phyloP scores from a whole-genome alignment of 139 green algal genomes.

The Dunaliella sp. region DNA sequence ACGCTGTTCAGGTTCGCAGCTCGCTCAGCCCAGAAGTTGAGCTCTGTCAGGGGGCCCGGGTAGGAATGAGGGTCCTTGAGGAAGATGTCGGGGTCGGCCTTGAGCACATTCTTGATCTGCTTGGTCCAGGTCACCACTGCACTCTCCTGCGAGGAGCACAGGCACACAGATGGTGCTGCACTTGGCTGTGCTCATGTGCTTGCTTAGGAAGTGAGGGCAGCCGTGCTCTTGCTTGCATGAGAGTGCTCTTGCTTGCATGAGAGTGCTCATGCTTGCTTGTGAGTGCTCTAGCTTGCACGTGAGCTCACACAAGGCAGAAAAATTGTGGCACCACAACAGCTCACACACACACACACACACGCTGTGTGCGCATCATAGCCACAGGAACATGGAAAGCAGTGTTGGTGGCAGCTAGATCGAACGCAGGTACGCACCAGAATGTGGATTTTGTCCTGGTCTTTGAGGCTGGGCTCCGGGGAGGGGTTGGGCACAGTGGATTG shows the following conservation, averaged over 20 bases:
- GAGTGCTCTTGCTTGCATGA: background rate
- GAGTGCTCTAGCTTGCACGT: no score
- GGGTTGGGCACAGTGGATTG: constrained; percentile 34
- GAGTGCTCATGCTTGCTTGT: background rate
- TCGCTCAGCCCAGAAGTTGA: constrained; percentile 86
- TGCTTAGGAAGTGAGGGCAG: background rate
- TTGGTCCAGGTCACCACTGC: constrained; percentile 84
- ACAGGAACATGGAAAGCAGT: no score
- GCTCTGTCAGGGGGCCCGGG: constrained; percentile 73
- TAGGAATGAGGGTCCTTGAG: constrained; percentile 41
- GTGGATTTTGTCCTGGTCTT: constrained; percentile 83
- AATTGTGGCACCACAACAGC: no score
- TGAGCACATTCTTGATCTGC: constrained; percentile 91
- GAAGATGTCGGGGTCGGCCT: constrained; percentile 66
- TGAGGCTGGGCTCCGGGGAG: constrained; percentile 32
- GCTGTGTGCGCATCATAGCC: no score
- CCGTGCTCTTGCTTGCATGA: background rate
- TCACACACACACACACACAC: no score
- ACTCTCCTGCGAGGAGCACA: constrained; percentile 53
- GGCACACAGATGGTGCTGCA: no score
- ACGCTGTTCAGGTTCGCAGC: constrained; percentile 80
- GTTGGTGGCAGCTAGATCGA: no score
- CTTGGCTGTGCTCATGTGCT: background rate
- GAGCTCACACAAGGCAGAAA: no score
- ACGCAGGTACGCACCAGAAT: constrained; percentile 48